Conservation (phyloP, 2,329 filamentous ascomycete genomes). For the Ceratocystis huliohia region DNA sequence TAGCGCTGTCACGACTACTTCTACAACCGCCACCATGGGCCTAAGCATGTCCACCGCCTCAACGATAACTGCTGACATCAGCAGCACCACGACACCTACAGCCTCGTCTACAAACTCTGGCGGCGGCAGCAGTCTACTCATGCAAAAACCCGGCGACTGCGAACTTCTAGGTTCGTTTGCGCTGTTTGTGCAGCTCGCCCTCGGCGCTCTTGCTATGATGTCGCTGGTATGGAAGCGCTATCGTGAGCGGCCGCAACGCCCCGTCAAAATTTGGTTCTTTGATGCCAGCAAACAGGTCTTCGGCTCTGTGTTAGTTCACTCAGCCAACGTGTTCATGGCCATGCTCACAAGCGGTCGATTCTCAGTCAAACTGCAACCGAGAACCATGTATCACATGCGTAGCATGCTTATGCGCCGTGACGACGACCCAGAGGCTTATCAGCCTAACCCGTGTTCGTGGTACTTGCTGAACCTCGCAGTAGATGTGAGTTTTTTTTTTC, state of each 20-base stretch:
- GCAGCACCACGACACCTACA: conserved; percentile 22
- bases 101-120: background rate
- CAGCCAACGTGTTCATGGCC: conserved; percentile 90
- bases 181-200: conserved; percentile 72
- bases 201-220: conserved; percentile 70
- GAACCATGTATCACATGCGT: conserved; percentile 29
- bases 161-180: conserved; percentile 81
- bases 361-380: conserved; percentile 46
- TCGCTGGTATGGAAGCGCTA: conserved; percentile 88
- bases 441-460: conserved; percentile 90
- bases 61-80: conserved; percentile 25
- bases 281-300: conserved; percentile 96
- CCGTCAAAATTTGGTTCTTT: conserved; percentile 94
- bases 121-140: conserved; percentile 22
- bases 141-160: conserved; percentile 52
- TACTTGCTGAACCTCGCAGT: conserved; percentile 90
- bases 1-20: background rate
- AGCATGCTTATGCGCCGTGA: conserved; percentile 31
- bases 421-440: conserved; percentile 41
- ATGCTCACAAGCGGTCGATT: conserved; percentile 87
- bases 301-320: conserved; percentile 78
- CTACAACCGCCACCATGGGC: conserved; percentile 23
- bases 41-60: conserved; percentile 27
- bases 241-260: conserved; percentile 80
- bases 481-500: conserved; percentile 54